Conservation (phyloP, 805 yeast species). For the Cyberlindnera amylophila region DNA sequence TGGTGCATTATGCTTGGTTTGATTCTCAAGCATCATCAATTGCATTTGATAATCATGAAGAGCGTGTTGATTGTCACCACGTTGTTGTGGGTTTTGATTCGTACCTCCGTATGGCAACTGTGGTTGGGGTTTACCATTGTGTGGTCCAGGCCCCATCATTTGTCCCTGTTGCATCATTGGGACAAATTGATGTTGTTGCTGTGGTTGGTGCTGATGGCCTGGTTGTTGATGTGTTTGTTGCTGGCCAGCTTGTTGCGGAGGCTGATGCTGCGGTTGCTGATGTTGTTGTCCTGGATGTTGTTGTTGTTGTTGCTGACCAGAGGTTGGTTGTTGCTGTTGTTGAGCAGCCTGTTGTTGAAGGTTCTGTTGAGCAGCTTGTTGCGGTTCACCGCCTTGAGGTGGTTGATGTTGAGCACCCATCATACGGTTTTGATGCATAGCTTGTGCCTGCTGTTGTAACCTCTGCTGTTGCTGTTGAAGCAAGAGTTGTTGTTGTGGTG, state of each 20-base stretch:
- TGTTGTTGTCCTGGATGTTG: conserved; percentile 10
- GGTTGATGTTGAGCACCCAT: conserved; percentile 11
- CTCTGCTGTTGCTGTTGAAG: conserved; percentile 16
- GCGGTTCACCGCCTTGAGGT: not conserved
- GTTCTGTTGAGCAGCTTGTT: conserved; percentile 9
- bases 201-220: conserved; percentile 7
- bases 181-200: conserved; percentile 8
- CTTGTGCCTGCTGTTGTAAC: conserved; percentile 13
- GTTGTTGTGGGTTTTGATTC: conserved; percentile 9
- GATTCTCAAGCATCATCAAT: conserved; percentile 68
- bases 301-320: conserved; percentile 23
- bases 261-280: conserved; percentile 7
- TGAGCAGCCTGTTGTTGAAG: conserved; percentile 16
- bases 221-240: conserved; percentile 8
- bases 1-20: conserved; percentile 43
- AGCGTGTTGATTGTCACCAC: conserved; percentile 39
- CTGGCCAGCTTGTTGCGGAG: conserved; percentile 2
- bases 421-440: conserved; percentile 12
- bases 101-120: conserved; percentile 11
- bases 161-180: conserved; percentile 11
- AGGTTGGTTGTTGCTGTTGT: conserved; percentile 5
- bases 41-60: conserved; percentile 81
- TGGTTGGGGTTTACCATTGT: conserved; percentile 2
- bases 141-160: conserved; percentile 5
- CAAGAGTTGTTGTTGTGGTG: conserved; percentile 21